These are phyloP conservation scores for Penicillium palitans DNA, from an alignment of 2,329 filamentous ascomycete species.

Conservation along the genomic window DNA sequence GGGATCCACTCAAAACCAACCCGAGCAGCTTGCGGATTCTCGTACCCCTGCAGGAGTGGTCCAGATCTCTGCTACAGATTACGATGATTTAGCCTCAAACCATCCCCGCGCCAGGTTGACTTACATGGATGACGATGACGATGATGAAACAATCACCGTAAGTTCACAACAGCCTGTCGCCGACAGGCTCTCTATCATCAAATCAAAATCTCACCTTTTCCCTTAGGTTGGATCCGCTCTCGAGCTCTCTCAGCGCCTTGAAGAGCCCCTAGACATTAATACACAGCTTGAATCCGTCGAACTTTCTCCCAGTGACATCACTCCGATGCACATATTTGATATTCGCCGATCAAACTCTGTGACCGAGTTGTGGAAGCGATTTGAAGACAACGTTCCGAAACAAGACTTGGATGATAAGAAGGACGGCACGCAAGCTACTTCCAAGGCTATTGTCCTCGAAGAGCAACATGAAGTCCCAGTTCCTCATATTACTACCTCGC, in stretches of 20 bases:
- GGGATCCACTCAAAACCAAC: slow-evolving; percentile 11
- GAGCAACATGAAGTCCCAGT: slow-evolving; percentile 13
- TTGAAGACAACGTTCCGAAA: slow-evolving; percentile 21
- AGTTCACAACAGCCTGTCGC: slow-evolving; percentile 14
- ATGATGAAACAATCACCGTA: slow-evolving; percentile 50
- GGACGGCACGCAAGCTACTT: not conserved
- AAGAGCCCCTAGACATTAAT: slow-evolving; percentile 38
- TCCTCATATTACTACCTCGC: slow-evolving; percentile 1
- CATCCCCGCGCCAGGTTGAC: slow-evolving; percentile 45
- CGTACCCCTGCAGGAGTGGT: slow-evolving; percentile 35
- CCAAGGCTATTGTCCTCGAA: slow-evolving; percentile 1
- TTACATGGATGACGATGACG: slow-evolving; percentile 51
- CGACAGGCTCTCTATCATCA: too few relatives aligned
- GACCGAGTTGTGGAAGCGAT: slow-evolving; percentile 41
- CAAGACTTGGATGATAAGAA: not conserved
- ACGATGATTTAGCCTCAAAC: slow-evolving; percentile 44
- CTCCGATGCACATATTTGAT: slow-evolving; percentile 49
- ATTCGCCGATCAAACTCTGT: slow-evolving; percentile 44
- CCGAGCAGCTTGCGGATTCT: slow-evolving; percentile 3
- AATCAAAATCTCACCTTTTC: slow-evolving; percentile 16
- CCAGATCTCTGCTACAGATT: slow-evolving; percentile 44
- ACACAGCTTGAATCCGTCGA: slow-evolving; percentile 11
- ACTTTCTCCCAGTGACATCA: slow-evolving; percentile 17
- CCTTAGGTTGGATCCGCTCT: slow-evolving; percentile 48
- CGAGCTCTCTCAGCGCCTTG: slow-evolving; percentile 49